Base-by-base conservation (phyloP, 306 rosid species). In the Herpetospermum pedunculosum region DNA sequence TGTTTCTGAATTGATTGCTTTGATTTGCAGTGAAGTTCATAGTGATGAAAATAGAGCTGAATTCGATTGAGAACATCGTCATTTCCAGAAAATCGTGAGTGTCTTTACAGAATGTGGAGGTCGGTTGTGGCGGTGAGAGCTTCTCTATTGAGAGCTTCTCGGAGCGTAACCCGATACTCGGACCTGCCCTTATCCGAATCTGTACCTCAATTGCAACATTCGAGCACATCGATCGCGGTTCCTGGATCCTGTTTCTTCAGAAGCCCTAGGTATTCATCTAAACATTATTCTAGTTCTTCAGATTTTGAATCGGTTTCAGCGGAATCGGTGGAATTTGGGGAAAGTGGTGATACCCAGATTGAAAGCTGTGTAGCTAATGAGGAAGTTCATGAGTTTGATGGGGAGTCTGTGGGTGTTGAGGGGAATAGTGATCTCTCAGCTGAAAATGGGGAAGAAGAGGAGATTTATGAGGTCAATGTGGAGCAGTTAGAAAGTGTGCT, bases 401-500 rank as follows among this genome's bases (percentile, higher is more conserved):
- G 73, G 23, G 54, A 43, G 48, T 68, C 37, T 12, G 23, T 68
- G 53, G 53, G 7, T 43, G 37, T 43, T 49, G 80, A 68, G 47
- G 81, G 72, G 69, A 55, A 23, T 65, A 73, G 53, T 11, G 47
- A 37, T 40, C 26, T 69, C 34, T 74, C 69, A 13, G 63, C 2
- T 68, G 78, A 76, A 19, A 13, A 3, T 50, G 81, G 0, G 30
- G 81, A 13, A 8, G 80, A 75, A 44, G 80, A 58, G 37, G 52
- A 57, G 78, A 77, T 52, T 50, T 74, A 70, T 50, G 90, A 85
- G 80, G 77, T 92, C 75, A 82, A 87, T 55, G 49, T 14, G 18
- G 91, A 82, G 65, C 77, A 86, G 68, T 59, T 88, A 62, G 96
- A 92, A 78, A 81, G 62, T 35, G 70, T 87, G 57, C 67, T 81